Percentiles rank a stretch among this genome's conserved stretches.
Evolutionary conservation across 352 stramenopile species (phyloP).

Genomic region (Phytophthora pinifolia): DNA sequence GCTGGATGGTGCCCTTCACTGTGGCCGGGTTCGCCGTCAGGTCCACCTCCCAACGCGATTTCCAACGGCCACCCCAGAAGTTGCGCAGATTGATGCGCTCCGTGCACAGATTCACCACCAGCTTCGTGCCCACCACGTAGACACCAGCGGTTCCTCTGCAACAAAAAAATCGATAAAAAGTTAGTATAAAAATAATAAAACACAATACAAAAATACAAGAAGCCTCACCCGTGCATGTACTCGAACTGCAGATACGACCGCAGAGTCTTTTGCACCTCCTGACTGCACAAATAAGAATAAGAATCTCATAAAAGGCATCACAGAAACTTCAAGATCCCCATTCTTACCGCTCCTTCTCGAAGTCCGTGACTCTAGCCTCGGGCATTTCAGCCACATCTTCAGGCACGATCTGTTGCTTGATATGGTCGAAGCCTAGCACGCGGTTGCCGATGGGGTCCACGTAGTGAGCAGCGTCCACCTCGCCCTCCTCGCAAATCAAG

Average conservation of each 20-base stretch:
- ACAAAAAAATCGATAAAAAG: neutral
- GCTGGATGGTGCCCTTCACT: conserved; percentile 63
- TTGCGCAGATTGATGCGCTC: conserved; percentile 90
- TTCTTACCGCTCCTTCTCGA: conserved; percentile 71
- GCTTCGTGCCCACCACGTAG: conserved; percentile 57
- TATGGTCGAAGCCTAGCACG: conserved; percentile 87
- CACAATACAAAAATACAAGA: neutral
- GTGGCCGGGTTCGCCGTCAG: conserved; percentile 45
- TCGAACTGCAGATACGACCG: conserved; percentile 85
- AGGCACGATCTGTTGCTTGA: conserved; percentile 64
- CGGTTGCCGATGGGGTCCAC: conserved; percentile 74
- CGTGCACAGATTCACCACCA: conserved; percentile 82
- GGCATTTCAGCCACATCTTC: conserved; percentile 57
- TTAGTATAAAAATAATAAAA: conserved; percentile 6
- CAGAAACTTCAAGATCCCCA: neutral
- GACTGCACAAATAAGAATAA: conserved; percentile 2
- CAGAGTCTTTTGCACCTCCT: conserved; percentile 61
- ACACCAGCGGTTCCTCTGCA: conserved; percentile 76
- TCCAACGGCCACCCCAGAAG: conserved; percentile 88
- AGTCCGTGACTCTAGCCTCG: conserved; percentile 38
- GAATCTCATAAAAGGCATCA: too few relatives aligned
- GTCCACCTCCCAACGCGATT: conserved; percentile 79
- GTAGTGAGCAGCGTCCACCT: conserved; percentile 86
- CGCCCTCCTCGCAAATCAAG: conserved; percentile 76
- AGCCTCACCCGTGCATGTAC: conserved; percentile 73